Evolutionary conservation across 2,329 filamentous ascomycete genomes (phyloP), one percentile per base, ranked within the genome.

Genomic region (Seiridium unicorne): DNA sequence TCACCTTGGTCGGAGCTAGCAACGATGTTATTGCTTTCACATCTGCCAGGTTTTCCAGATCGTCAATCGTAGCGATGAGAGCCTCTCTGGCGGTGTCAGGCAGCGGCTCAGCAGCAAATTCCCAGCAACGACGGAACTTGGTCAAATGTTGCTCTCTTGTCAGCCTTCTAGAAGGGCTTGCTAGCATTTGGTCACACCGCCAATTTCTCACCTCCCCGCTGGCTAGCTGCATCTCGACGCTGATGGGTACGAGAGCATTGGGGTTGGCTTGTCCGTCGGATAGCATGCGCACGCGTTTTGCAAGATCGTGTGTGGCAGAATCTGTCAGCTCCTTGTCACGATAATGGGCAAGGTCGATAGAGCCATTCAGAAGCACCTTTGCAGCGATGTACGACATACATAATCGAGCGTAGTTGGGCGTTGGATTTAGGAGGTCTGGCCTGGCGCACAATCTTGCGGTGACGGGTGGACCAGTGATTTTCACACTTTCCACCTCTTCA

Each of bases 401-500:
- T 7, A 58, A 40, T 26, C 59, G 59, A 18, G 59, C 59, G 35
- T 61, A 61, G 34, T 58, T 61, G 10, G 59, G 59, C 3, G 59
- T 38, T 26, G 59, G 59, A 38, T 58, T 40, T 9, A 38, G 46
- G 10, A 54, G 9, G 34, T 61, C 59, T 8, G 55, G 59, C 7
- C 59, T 11, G 11, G 59, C 34, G 34, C 59, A 61, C 5, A 58
- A 34, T 9, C 55, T 40, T 8, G 54, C 59, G 3, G 59, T 58
- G 5, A 58, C 59, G 6, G 55, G 38, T 3, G 59, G 59, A 2
- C 59, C 59, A n/a, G 59, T 61, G 8, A 61, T 51, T 4, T 79
- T 75, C 0, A 86, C 86, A 31, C 85, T 75, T n/a, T 75, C 74
- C 1, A 89, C 73, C 13, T 89, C 73, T 0, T 79, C 84, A 3